Percentiles rank a stretch among this genome's conserved stretches.
Evolutionary conservation across 345 rosid genomes (phyloP).

Genomic region (Brassica carinata): DNA sequence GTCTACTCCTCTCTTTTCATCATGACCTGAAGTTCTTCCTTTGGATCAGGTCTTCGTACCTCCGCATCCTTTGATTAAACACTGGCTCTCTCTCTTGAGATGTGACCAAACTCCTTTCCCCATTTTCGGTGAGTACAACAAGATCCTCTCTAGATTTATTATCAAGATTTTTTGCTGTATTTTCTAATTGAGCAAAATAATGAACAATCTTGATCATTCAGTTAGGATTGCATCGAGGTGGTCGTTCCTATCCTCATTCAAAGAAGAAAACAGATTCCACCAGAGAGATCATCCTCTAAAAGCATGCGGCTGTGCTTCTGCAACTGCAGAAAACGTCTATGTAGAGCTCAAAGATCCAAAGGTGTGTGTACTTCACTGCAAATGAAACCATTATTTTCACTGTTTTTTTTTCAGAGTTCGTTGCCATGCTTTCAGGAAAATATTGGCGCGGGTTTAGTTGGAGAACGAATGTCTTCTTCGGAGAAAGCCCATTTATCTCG

Average conservation of each 20-base stretch:
- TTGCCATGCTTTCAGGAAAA: slow-evolving; percentile 10
- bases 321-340: slow-evolving; percentile 43
- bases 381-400: slow-evolving; percentile 3
- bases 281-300: slow-evolving; percentile 40
- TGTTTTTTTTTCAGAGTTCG: neutral
- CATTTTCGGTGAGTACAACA: slow-evolving; percentile 14
- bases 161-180: neutral
- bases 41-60: slow-evolving; percentile 25
- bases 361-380: slow-evolving; percentile 30
- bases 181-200: too few relatives aligned
- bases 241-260: slow-evolving; percentile 47
- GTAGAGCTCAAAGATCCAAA: slow-evolving; percentile 41
- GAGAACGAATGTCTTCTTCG: slow-evolving; percentile 38
- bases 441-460: slow-evolving; percentile 36
- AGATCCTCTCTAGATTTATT: neutral
- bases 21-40: too few relatives aligned
- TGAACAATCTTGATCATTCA: slow-evolving; percentile 29
- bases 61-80: slow-evolving; percentile 37
- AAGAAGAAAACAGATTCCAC: slow-evolving; percentile 44
- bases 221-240: slow-evolving; percentile 52
- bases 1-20: neutral
- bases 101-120: slow-evolving; percentile 30
- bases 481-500: slow-evolving; percentile 23
- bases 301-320: slow-evolving; percentile 43
- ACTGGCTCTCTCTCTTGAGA: slow-evolving; percentile 29